phyloP scores from a whole-genome alignment of 2,329 filamentous ascomycete species.

The Helicocarpus griseus region DNA sequence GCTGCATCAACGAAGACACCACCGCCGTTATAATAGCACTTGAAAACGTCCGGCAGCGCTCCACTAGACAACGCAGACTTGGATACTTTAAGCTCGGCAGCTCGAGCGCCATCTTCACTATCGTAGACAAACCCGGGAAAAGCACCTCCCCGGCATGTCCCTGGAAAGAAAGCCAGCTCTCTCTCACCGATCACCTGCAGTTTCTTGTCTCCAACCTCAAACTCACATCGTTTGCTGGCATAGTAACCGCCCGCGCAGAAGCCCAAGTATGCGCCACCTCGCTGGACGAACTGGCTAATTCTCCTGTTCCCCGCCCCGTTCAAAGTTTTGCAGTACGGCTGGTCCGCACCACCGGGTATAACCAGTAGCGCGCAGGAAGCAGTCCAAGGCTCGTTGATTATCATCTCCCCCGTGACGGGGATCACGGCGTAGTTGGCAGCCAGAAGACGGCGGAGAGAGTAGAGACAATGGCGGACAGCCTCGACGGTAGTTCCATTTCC shows the following conservation, averaged over 20 bases:
- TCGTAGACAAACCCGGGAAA: slow-evolving; percentile 86
- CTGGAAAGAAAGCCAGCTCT: slow-evolving; percentile 83
- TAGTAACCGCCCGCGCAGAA: slow-evolving; percentile 96
- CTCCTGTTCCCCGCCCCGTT: slow-evolving; percentile 80
- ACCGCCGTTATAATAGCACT: slow-evolving; percentile 87
- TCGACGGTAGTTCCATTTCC: slow-evolving; percentile 78
- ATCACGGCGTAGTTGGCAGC: slow-evolving; percentile 90
- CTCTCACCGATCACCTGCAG: slow-evolving; percentile 79
- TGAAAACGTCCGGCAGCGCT: slow-evolving; percentile 52
- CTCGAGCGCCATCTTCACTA: slow-evolving; percentile 73
- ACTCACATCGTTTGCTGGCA: slow-evolving; percentile 70
- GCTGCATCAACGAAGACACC: slow-evolving; percentile 80
- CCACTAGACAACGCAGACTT: slow-evolving; percentile 48
- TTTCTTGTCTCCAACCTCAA: slow-evolving; percentile 71
- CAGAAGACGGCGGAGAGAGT: slow-evolving; percentile 73
- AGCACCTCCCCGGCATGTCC: slow-evolving; percentile 72
- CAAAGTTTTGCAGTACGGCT: slow-evolving; percentile 78
- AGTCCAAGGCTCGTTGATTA: slow-evolving; percentile 88
- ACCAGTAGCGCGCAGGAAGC: slow-evolving; percentile 80
- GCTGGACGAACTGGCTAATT: slow-evolving; percentile 76
- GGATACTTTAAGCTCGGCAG: slow-evolving; percentile 56
- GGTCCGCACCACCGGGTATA: slow-evolving; percentile 86
- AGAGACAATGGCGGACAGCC: slow-evolving; percentile 82
- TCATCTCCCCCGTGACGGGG: slow-evolving; percentile 63
- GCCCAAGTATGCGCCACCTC: slow-evolving; percentile 77